These are phyloP conservation scores for Coleophoma cylindrospora DNA, from an alignment of 2,329 filamentous ascomycete species.

Conservation along the genomic window DNA sequence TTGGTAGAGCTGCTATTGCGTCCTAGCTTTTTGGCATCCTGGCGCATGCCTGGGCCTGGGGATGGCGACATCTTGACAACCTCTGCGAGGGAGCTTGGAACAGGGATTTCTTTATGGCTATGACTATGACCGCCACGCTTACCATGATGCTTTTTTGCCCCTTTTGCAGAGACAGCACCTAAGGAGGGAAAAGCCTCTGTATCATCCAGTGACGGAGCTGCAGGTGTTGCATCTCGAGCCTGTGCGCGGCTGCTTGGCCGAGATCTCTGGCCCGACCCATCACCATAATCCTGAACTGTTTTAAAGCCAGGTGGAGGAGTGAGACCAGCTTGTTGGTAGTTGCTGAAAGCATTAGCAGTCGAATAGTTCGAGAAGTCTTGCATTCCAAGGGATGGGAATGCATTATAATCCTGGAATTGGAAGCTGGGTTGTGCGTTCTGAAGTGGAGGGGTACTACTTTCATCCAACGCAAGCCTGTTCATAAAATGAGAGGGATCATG, in stretches of 20 bases:
- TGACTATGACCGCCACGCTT: conserved; percentile 82
- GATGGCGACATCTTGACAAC: conserved; percentile 94
- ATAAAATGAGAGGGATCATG: conserved; percentile 88
- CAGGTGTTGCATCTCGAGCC: conserved; percentile 53
- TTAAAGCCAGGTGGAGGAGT: conserved; percentile 69
- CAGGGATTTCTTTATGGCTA: conserved; percentile 59
- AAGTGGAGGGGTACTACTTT: conserved; percentile 57
- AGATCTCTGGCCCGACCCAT: conserved; percentile 69
- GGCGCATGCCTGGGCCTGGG: conserved; percentile 59
- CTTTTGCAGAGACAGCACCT: conserved; percentile 69
- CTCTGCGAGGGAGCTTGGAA: conserved; percentile 80
- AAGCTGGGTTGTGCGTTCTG: conserved; percentile 62
- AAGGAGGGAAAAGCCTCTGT: conserved; percentile 92
- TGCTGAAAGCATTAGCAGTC: conserved; percentile 39
- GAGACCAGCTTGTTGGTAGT: conserved; percentile 45
- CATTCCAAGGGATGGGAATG: conserved; percentile 66
- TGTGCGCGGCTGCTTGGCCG: conserved; percentile 81
- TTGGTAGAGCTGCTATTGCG: conserved; percentile 62
- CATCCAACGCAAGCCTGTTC: conserved; percentile 73
- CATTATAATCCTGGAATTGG: conserved; percentile 77
- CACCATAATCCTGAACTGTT: conserved; percentile 49
- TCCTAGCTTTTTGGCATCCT: conserved; percentile 52
- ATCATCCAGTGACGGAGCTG: conserved; percentile 79
- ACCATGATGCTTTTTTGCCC: conserved; percentile 86
- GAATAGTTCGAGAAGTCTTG: conserved; percentile 47